Evolutionary conservation across 768 basidiomycete genomes (phyloP), one percentile per base, ranked within the genome.

Genomic region (Macrolepiota dolichaula): DNA sequence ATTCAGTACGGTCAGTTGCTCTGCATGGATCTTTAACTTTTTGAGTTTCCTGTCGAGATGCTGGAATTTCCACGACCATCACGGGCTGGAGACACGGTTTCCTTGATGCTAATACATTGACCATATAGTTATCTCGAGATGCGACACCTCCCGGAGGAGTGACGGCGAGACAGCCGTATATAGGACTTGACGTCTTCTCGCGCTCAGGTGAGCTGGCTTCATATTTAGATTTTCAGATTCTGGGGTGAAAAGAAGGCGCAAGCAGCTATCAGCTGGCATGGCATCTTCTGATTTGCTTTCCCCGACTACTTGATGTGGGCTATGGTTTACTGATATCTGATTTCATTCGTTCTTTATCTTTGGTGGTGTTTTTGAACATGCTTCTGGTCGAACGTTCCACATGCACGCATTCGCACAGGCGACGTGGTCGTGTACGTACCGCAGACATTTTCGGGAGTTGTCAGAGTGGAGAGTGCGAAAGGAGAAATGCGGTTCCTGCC

Each of bases 111-210:
- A 22, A 59, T 37, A 38, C 4, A 51, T 29, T 38, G 22, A 29
- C 24, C 44, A 27, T 63, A 35, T 51, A 79, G 75, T 65, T 79
- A 37, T 71, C 77, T 0, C 51, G 57, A 59, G 49, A 38, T 29
- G 47, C n/a, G 11, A 44, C 27, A 22, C 25, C 57, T 49, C 51
- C 49, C 24, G 38, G 50, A 29, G 24, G 57, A 29, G 69, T 69
- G 29, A 65, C 68, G 51, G 61, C 67, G 55, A 66, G 62, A n/a
- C 67, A 68, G 51, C 78, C 79, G 22, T 74, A 72, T 6, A 70
- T 79, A 47, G 74, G 74, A 24, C 69, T 80, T 11, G 73, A 79
- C 55, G 71, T 74, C 12, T 58, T 66, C 52, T 74, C 74, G 37
- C 70, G 71, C 32, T 67, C 69, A 62, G 79, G 78, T 76, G 56